These are phyloP conservation scores for Solanum tacnaense DNA, from an alignment of 257 asterid genomes.

Conservation along the genomic window DNA sequence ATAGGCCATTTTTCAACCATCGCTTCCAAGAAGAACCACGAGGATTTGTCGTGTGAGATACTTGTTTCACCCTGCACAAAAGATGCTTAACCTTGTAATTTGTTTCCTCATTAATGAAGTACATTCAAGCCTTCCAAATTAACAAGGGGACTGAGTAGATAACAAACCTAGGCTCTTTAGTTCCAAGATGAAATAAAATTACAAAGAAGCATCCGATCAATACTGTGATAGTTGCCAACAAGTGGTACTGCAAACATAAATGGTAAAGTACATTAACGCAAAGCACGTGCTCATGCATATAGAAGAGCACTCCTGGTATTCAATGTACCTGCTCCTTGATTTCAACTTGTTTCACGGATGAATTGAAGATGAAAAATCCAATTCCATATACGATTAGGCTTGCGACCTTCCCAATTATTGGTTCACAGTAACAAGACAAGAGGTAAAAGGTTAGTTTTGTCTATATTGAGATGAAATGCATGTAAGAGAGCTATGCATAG, in stretches of 20 bases:
- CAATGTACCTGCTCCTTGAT: slow-evolving; percentile 58
- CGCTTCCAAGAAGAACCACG: slow-evolving; percentile 55
- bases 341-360: slow-evolving; percentile 24
- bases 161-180: slow-evolving; percentile 74
- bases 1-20: slow-evolving; percentile 62
- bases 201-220: slow-evolving; percentile 67
- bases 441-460: neutral
- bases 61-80: slow-evolving; percentile 44
- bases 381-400: slow-evolving; percentile 65
- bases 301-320: neutral
- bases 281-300: neutral
- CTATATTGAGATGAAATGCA: neutral
- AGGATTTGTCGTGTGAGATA: slow-evolving; percentile 24
- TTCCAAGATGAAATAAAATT: slow-evolving; percentile 57
- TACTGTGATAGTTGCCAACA: slow-evolving; percentile 67
- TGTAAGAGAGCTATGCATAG: neutral
- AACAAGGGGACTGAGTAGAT: neutral
- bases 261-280: neutral
- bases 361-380: slow-evolving; percentile 57
- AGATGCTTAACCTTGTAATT: neutral
- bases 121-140: neutral
- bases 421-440: neutral
- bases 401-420: slow-evolving; percentile 40
- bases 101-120: neutral
- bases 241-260: slow-evolving; percentile 48